Conservation (phyloP, 169 alveolate species). For the Eimeria necatrix region DNA sequence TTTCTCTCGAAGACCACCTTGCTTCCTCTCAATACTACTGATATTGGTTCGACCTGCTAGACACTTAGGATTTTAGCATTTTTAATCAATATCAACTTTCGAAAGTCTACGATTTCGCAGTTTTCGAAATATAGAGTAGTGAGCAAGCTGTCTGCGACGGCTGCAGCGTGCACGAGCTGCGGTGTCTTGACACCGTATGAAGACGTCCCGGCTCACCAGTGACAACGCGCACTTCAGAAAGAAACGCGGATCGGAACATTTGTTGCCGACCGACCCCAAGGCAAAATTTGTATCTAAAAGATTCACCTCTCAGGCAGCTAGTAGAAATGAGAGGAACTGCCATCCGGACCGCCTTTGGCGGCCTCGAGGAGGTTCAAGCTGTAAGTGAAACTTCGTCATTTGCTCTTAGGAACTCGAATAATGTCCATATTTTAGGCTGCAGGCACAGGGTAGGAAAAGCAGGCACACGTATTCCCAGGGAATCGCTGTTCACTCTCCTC, state of each 20-base stretch:
- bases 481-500: conserved; percentile 1
- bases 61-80: too few species aligned
- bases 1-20: too few species aligned
- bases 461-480: neutral
- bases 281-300: conserved; percentile 1
- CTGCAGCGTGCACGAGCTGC: conserved; percentile 44
- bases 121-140: neutral
- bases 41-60: too few species aligned
- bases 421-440: conserved; percentile 65
- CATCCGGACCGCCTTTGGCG: conserved; percentile 81
- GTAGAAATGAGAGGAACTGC: conserved; percentile 76
- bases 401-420: neutral
- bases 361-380: conserved; percentile 80
- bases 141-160: conserved; percentile 35
- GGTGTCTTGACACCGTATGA: conserved; percentile 60
- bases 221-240: conserved; percentile 44
- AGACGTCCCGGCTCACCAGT: conserved; percentile 32
- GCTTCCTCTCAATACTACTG: too few species aligned
- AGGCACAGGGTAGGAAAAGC: conserved; percentile 75
- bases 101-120: too few species aligned
- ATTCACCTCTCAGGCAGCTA: conserved; percentile 59
- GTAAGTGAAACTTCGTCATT: conserved; percentile 23
- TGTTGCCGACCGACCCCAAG: conserved; percentile 57
- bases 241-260: conserved; percentile 73
- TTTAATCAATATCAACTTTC: too few species aligned